Conservation (phyloP, 2,329 filamentous ascomycete genomes). For the Apiospora sp. region DNA sequence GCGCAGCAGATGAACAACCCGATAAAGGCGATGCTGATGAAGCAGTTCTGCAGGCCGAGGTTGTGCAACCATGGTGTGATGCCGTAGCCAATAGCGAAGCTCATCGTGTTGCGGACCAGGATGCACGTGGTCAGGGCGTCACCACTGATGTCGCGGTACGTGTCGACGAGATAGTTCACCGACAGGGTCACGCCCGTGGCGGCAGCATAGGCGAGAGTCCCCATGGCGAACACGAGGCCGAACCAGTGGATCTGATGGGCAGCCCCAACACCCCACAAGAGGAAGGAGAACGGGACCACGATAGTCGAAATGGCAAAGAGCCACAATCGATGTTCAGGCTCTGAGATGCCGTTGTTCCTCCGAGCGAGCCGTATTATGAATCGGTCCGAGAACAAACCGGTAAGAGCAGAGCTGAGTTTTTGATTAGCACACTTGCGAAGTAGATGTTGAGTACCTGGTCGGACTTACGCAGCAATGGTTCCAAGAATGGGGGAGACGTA, state of each 20-base stretch:
- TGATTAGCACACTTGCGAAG: neutral
- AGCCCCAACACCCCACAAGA: conserved; percentile 44
- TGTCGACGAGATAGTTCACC: conserved; percentile 51
- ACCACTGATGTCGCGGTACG: conserved; percentile 49
- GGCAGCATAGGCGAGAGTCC: conserved; percentile 43
- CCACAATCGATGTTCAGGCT: conserved; percentile 53
- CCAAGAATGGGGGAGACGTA: conserved; percentile 49
- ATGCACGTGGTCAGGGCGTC: conserved; percentile 51
- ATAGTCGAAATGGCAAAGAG: conserved; percentile 43
- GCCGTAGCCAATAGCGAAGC: conserved; percentile 49
- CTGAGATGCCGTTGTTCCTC: conserved; percentile 50
- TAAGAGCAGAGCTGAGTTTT: conserved; percentile 35
- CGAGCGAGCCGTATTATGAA: conserved; percentile 48
- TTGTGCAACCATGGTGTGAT: conserved; percentile 55
- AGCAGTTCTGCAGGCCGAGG: conserved; percentile 54
- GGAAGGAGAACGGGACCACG: conserved; percentile 37
- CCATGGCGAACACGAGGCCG: conserved; percentile 51
- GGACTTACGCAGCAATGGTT: conserved; percentile 39
- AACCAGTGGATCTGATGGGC: conserved; percentile 51
- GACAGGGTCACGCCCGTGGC: conserved; percentile 47
- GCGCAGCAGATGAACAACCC: conserved; percentile 41
- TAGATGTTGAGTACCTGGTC: no score
- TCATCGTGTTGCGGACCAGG: conserved; percentile 49
- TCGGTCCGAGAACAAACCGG: conserved; percentile 48
- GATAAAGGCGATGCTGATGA: conserved; percentile 46